Evolutionary conservation across 2,329 filamentous ascomycete species (phyloP).

Genomic region (Coniochaeta sp.): DNA sequence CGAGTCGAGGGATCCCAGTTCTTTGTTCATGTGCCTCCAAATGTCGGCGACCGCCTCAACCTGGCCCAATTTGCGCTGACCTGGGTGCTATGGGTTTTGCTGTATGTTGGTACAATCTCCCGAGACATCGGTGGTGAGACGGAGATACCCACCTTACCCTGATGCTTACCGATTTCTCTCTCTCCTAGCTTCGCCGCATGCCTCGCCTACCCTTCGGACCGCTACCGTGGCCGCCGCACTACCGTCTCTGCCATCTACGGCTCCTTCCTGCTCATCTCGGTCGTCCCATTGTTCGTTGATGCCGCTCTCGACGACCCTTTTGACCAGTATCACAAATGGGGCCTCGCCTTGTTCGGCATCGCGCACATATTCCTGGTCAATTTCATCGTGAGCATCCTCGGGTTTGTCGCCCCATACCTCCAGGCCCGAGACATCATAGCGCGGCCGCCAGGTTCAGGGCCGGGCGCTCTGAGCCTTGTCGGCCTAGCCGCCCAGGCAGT

Average conservation of each 20-base stretch:
- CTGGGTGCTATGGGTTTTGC: not conserved
- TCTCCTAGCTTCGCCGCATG: not conserved
- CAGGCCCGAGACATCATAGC: not conserved
- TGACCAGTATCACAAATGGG: too few relatives aligned
- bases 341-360: too few relatives aligned
- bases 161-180: not conserved
- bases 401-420: not conserved
- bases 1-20: not conserved
- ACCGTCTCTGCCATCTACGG: not conserved
- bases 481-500: not conserved
- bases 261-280: not conserved
- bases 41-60: not conserved
- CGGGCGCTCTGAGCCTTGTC: not conserved
- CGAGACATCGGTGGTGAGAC: too few relatives aligned
- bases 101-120: not conserved
- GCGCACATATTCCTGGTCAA: too few relatives aligned
- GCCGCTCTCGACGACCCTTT: not conserved
- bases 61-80: not conserved
- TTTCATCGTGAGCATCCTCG: too few relatives aligned
- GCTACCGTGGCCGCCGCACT: not conserved
- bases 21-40: not conserved
- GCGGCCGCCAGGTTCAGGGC: not conserved
- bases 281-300: not conserved
- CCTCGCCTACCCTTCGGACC: not conserved
- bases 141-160: not conserved